These are phyloP conservation scores for Yamadazyma atlantica DNA, from an alignment of 1,139 yeast species.

Conservation along the genomic window DNA sequence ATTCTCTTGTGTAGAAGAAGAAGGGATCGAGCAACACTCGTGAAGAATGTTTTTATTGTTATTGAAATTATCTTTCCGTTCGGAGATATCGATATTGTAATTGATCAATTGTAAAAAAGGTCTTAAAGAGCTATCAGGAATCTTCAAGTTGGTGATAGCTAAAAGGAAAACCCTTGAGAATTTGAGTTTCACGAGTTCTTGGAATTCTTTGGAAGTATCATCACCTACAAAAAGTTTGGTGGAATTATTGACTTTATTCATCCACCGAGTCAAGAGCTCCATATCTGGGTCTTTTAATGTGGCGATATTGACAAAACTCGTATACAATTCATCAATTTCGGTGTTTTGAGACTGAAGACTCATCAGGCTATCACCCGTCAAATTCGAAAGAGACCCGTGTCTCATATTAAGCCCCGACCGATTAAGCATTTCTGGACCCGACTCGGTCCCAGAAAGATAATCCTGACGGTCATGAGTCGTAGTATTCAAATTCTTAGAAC, in stretches of 20 bases:
- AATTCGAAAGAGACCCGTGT: conserved; percentile 9
- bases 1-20: conserved; percentile 31
- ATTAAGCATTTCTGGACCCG: background rate
- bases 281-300: conserved; percentile 46
- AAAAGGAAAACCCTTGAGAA: conserved; percentile 65
- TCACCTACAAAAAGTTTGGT: conserved; percentile 16
- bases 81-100: conserved; percentile 41
- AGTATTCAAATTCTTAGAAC: conserved; percentile 2
- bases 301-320: conserved; percentile 64
- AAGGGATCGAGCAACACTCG: conserved; percentile 46
- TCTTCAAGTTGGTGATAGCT: conserved; percentile 53
- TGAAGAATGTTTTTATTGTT: conserved; percentile 42
- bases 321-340: conserved; percentile 64
- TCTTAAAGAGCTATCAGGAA: conserved; percentile 49
- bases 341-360: conserved; percentile 18
- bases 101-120: conserved; percentile 45
- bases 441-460: conserved; percentile 3
- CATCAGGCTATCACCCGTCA: conserved; percentile 4
- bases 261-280: conserved; percentile 48
- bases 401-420: conserved; percentile 4
- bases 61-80: conserved; percentile 41
- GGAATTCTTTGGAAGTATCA: conserved; percentile 10
- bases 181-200: conserved; percentile 29
- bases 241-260: conserved; percentile 44
- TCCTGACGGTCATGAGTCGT: conserved; percentile 6